phyloP scores from a whole-genome alignment of 768 basidiomycete species.

The Dacryopinax spathularia region DNA sequence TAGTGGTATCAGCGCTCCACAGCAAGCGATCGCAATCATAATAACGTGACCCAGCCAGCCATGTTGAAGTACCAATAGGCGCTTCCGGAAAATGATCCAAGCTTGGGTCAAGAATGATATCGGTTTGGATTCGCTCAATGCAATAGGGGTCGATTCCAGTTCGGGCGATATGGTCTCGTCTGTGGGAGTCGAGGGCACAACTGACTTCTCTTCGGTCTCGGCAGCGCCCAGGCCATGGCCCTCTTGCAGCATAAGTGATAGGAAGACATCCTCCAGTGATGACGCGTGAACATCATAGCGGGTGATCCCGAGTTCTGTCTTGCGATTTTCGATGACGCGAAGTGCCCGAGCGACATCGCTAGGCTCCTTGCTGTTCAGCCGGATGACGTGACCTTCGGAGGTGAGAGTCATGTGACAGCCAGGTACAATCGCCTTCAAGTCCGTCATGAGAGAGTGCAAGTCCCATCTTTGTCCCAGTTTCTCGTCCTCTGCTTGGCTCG shows the following conservation, averaged over 20 bases:
- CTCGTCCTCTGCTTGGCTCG: conserved; percentile 18
- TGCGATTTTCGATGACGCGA: conserved; percentile 37
- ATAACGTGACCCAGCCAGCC: conserved; percentile 56
- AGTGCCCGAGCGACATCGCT: conserved; percentile 41
- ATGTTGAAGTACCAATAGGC: conserved; percentile 44
- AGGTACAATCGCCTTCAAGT: conserved; percentile 15
- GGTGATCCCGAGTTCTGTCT: conserved; percentile 25
- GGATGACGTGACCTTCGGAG: conserved; percentile 12
- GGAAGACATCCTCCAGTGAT: conserved; percentile 70
- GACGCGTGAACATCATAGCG: conserved; percentile 59
- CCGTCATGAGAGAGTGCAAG: conserved; percentile 7
- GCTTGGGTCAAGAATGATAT: conserved; percentile 47
- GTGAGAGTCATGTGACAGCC: conserved; percentile 30
- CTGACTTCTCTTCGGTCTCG: conserved; percentile 12
- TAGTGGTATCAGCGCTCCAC: conserved; percentile 52
- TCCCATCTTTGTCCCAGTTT: conserved; percentile 5
- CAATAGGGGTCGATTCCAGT: conserved; percentile 23
- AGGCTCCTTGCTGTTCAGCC: conserved; percentile 45
- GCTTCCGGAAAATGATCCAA: conserved; percentile 59
- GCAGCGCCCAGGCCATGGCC: not conserved
- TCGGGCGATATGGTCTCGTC: conserved; percentile 25
- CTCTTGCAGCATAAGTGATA: conserved; percentile 41
- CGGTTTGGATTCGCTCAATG: not conserved
- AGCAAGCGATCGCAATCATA: conserved; percentile 37
- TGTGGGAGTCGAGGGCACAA: conserved; percentile 29